These are phyloP conservation scores for Candida xiaguanensis DNA, from an alignment of 805 yeast species.

Conservation along the genomic window DNA sequence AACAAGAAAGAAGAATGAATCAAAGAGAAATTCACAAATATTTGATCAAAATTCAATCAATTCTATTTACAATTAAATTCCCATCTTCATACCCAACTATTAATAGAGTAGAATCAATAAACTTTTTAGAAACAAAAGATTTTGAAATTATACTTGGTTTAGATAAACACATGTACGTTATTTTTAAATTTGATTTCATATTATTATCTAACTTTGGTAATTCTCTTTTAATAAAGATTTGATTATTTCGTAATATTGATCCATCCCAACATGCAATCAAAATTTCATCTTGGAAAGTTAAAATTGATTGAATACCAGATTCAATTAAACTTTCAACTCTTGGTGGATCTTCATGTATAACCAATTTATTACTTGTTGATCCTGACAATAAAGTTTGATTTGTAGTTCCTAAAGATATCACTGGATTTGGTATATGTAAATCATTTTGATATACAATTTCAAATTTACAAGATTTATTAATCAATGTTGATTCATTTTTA, in stretches of 20 bases:
- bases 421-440: slow-evolving; percentile 52
- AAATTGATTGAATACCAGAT: slow-evolving; percentile 21
- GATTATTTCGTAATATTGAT: neutral
- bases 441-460: slow-evolving; percentile 20
- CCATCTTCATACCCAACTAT: slow-evolving; percentile 57
- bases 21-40: slow-evolving; percentile 14
- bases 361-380: slow-evolving; percentile 45
- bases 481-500: slow-evolving; percentile 11
- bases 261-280: slow-evolving; percentile 53
- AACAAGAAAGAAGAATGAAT: slow-evolving; percentile 19
- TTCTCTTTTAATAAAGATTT: slow-evolving; percentile 4
- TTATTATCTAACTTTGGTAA: slow-evolving; percentile 6
- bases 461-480: slow-evolving; percentile 23
- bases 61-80: slow-evolving; percentile 38
- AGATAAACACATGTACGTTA: slow-evolving; percentile 5
- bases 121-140: slow-evolving; percentile 3
- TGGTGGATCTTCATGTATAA: neutral
- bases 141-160: neutral
- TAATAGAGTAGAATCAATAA: slow-evolving; percentile 6
- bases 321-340: slow-evolving; percentile 12
- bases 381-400: slow-evolving; percentile 34
- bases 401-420: slow-evolving; percentile 41
- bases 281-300: slow-evolving; percentile 20
- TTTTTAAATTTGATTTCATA: slow-evolving; percentile 2
- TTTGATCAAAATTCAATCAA: slow-evolving; percentile 8